Evolutionary conservation across 2,329 filamentous ascomycete species (phyloP).

Genomic region (Tolypocladium ovalisporum): DNA sequence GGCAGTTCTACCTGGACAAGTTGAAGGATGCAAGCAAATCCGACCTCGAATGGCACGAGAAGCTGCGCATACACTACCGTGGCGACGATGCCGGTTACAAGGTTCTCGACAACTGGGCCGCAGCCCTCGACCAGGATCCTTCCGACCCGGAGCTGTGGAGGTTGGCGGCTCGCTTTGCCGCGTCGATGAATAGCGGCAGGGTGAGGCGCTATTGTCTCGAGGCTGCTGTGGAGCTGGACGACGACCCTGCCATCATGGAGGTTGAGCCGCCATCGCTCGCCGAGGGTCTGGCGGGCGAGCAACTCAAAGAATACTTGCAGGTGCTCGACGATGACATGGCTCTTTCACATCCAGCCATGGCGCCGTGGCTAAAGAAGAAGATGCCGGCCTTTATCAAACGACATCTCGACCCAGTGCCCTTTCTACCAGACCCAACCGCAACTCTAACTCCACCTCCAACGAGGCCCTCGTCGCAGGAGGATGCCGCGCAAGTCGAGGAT

Average conservation of each 20-base stretch:
- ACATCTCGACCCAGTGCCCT: slow-evolving; percentile 51
- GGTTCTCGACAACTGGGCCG: slow-evolving; percentile 45
- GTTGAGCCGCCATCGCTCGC: slow-evolving; percentile 52
- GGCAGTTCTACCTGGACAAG: slow-evolving; percentile 76
- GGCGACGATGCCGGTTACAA: slow-evolving; percentile 23
- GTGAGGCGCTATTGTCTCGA: slow-evolving; percentile 53
- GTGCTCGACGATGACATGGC: slow-evolving; percentile 44
- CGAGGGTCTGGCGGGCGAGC: slow-evolving; percentile 52
- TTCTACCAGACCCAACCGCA: slow-evolving; percentile 42
- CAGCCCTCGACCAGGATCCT: slow-evolving; percentile 52
- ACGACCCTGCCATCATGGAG: slow-evolving; percentile 52
- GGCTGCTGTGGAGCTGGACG: slow-evolving; percentile 55
- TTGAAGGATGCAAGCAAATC: slow-evolving; percentile 22
- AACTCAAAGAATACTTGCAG: slow-evolving; percentile 44
- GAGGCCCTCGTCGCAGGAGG: slow-evolving; percentile 1
- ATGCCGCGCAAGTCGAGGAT: neutral
- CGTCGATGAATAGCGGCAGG: slow-evolving; percentile 44
- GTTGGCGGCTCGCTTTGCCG: slow-evolving; percentile 44
- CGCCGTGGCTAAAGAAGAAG: slow-evolving; percentile 40
- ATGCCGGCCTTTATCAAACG: slow-evolving; percentile 41
- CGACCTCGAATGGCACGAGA: slow-evolving; percentile 39
- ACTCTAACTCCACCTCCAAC: slow-evolving; percentile 20
- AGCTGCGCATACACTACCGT: slow-evolving; percentile 15
- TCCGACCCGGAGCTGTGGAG: slow-evolving; percentile 59
- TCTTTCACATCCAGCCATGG: slow-evolving; percentile 49